A percentile compares a stretch with the other conserved stretches of the same genome.
Evolutionary conservation across 306 rosid genomes (phyloP).

Genomic region (Sphenostylis stenocarpa): DNA sequence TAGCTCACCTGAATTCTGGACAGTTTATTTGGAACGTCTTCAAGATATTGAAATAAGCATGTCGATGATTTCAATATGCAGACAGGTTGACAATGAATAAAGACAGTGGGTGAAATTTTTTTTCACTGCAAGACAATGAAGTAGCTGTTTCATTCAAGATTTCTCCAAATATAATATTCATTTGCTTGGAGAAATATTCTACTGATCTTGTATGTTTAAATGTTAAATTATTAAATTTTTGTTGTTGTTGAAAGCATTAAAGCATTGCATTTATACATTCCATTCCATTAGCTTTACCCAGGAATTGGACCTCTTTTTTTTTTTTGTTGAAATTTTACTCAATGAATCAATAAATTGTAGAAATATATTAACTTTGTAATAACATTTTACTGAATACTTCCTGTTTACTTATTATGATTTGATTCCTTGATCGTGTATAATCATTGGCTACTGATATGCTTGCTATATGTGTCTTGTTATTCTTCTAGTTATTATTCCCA

Average conservation of each 20-base stretch:
- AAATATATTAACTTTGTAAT: not conserved
- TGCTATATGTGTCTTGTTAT: not conserved
- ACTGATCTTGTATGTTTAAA: not conserved
- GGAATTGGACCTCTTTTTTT: not conserved
- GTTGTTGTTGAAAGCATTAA: not conserved
- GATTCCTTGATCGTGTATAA: not conserved
- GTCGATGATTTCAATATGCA: not conserved
- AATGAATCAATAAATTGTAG: not conserved
- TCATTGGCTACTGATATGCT: not conserved
- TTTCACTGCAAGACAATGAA: not conserved
- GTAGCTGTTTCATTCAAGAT: not conserved
- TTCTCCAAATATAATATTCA: not conserved
- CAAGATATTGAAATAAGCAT: not conserved
- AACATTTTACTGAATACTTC: not conserved
- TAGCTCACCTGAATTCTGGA: not conserved
- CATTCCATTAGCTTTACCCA: not conserved
- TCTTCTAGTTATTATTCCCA: constrained; percentile 6
- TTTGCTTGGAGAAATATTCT: constrained; percentile 9
- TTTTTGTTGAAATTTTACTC: constrained; percentile 3
- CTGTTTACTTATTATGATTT: not conserved
- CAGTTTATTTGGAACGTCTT: constrained; percentile 13
- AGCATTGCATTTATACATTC: not conserved
- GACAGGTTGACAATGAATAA: not conserved
- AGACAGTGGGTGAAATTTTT: not conserved
- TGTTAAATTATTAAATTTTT: not conserved